These are phyloP conservation scores for Helenozyma baotianmanensis DNA, from an alignment of 805 yeast species.

Conservation along the genomic window DNA sequence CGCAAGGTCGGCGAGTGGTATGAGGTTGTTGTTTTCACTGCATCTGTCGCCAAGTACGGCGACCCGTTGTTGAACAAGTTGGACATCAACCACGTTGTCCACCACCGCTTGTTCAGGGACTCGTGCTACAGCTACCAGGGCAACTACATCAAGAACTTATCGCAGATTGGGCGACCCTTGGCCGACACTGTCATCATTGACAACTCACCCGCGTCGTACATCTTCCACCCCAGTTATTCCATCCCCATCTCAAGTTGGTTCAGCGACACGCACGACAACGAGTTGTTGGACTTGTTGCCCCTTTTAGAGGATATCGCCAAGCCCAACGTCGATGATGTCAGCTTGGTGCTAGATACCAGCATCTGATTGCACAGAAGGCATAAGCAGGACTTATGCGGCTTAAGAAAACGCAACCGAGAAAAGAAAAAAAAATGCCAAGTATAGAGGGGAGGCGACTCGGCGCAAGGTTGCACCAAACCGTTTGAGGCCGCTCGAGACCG, in stretches of 20 bases:
- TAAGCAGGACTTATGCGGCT: constrained; percentile 18
- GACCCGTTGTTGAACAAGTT: constrained; percentile 89
- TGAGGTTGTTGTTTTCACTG: constrained; percentile 97
- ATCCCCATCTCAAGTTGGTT: constrained; percentile 98
- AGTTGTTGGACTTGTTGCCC: constrained; percentile 85
- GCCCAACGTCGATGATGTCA: constrained; percentile 74
- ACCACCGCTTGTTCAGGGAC: constrained; percentile 91
- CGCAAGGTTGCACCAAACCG: no score
- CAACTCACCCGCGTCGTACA: constrained; percentile 97
- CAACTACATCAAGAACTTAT: constrained; percentile 86
- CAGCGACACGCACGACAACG: constrained; percentile 96
- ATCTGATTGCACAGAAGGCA: constrained; percentile 21
- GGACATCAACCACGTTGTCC: constrained; percentile 70
- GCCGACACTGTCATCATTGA: constrained; percentile 84
- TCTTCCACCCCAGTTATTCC: constrained; percentile 96
- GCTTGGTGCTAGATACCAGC: constrained; percentile 77
- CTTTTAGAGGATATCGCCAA: constrained; percentile 79
- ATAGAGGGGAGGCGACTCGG: no score
- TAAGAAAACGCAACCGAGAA: no score
- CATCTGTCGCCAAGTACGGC: constrained; percentile 92
- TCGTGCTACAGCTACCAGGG: constrained; percentile 93
- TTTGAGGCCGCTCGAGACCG: no score
- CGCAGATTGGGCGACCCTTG: constrained; percentile 91
- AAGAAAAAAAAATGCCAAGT: no score
- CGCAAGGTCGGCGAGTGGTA: constrained; percentile 75